A percentile compares a stretch with the other conserved stretches of the same genome.
phyloP scores from a whole-genome alignment of 306 rosid genomes.

The Astragalus membranaceus region DNA sequence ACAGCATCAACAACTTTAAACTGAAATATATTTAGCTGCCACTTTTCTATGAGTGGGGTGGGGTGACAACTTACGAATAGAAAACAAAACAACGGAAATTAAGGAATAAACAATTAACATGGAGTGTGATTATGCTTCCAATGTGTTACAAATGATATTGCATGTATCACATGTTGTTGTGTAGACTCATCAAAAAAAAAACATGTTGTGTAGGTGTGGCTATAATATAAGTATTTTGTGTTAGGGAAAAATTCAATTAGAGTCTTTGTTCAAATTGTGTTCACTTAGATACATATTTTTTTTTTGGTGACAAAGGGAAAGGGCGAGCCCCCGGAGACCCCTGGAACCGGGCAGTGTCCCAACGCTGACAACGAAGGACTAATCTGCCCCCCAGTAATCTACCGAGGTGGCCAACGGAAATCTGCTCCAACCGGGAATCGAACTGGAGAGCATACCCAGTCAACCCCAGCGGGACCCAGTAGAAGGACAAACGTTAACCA shows the following conservation, averaged over 20 bases:
- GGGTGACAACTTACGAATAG: not conserved
- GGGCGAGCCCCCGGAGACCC: no score
- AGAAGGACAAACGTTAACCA: no score
- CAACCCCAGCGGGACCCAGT: no score
- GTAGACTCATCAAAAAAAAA: no score
- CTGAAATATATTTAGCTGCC: conserved; percentile 8
- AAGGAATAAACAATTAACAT: not conserved
- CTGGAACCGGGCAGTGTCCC: no score
- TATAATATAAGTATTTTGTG: not conserved
- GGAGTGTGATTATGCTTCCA: conserved; percentile 18
- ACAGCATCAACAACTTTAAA: conserved; percentile 16
- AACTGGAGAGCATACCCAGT: no score
- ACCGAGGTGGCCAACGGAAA: no score
- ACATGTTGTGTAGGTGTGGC: not conserved
- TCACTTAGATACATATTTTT: not conserved
- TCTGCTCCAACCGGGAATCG: no score
- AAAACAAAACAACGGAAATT: not conserved
- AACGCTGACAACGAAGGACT: no score
- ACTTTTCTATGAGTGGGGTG: conserved; percentile 13
- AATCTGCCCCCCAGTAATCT: no score
- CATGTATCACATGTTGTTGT: conserved; percentile 19
- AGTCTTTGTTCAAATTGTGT: not conserved
- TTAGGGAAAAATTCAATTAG: not conserved
- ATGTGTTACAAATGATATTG: not conserved
- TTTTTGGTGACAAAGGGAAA: no score